phyloP scores from a whole-genome alignment of 257 asterid genomes.

The Capsicum chinense region DNA sequence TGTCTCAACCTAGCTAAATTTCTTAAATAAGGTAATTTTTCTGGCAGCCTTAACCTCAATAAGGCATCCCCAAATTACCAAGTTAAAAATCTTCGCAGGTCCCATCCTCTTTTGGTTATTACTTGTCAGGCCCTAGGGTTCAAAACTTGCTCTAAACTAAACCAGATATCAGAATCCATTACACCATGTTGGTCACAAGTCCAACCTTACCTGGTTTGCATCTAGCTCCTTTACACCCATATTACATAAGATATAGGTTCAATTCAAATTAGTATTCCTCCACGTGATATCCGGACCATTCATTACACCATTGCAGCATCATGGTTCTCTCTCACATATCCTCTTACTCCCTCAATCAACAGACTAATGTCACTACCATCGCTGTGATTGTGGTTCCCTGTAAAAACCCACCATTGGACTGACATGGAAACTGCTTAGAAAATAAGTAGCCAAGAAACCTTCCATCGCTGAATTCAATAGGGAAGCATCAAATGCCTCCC shows the following conservation, averaged over 20 bases:
- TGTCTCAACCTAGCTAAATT: not conserved
- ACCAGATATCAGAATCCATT: conserved; percentile 14
- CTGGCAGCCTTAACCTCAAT: not conserved
- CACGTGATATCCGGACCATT: not conserved
- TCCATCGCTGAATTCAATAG: not conserved
- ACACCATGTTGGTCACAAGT: conserved; percentile 15
- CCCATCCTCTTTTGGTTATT: not conserved
- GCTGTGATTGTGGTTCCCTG: not conserved
- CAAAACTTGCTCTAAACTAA: conserved; percentile 19
- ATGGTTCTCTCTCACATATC: not conserved
- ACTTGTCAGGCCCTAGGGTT: not conserved
- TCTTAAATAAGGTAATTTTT: not conserved
- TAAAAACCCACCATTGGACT: conserved; percentile 2
- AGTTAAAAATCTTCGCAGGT: not conserved
- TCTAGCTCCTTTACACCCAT: not conserved
- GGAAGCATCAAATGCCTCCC: conserved; percentile 2
- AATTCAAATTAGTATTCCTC: conserved; percentile 1
- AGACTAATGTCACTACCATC: conserved; percentile 2
- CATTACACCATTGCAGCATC: not conserved
- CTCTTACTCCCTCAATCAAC: not conserved
- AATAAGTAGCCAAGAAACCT: not conserved
- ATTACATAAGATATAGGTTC: not conserved
- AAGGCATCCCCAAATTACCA: not conserved
- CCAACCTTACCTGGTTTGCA: conserved; percentile 12
- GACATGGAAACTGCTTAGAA: not conserved